Evolutionary conservation across 2,329 filamentous ascomycete species (phyloP), one percentile per base, ranked within the genome.

Genomic region (Colletotrichum camelliae): DNA sequence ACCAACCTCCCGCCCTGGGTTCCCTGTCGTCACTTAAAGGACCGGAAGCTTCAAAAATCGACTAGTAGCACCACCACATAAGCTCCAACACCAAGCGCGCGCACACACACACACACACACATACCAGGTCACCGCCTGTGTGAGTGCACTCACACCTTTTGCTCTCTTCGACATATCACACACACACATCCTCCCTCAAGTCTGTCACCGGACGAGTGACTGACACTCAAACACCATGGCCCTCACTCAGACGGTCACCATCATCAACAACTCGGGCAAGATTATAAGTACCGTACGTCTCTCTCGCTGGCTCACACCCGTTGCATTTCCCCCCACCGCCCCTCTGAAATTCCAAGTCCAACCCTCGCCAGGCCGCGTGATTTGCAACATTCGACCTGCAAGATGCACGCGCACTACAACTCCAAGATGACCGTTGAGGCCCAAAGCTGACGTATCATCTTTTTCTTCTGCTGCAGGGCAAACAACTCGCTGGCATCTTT

Each of bases 261-360:
- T 98, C 81, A 94, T 98, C 85, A 97, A 98, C 87, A 96, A 90
- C 81, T 97, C 95, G 74, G 95, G 95, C 81, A 97, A 98, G 86
- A 93, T 98, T 67, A 95, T 98, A 80, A 96, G 93, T 89, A 97
- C 94, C 75, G 95, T 96, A 89, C 84, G 93, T 76, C 60, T 65
- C 58, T 64, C 64, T 67, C 60, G 52, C 58, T 37, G 35, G 31
- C 61, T 65, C 64, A 55, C 64, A 69, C 73, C 61, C 61, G 58
- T 70, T 66, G 67, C 72, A 73, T 67, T 64, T 2, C 18, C 52
- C 55, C 73, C 74, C 70, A 76, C 75, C 35, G 60, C 74, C 69
- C 69, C 74, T 71, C 72, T 67, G 61, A 67, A 39, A 39, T 66
- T 67, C 61, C 69, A 62, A 67, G 69, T 72, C 39, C 39, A 43